Base-by-base conservation (phyloP, 225 moss, liverwort and hornwort species). In the Ulota crispa region DNA sequence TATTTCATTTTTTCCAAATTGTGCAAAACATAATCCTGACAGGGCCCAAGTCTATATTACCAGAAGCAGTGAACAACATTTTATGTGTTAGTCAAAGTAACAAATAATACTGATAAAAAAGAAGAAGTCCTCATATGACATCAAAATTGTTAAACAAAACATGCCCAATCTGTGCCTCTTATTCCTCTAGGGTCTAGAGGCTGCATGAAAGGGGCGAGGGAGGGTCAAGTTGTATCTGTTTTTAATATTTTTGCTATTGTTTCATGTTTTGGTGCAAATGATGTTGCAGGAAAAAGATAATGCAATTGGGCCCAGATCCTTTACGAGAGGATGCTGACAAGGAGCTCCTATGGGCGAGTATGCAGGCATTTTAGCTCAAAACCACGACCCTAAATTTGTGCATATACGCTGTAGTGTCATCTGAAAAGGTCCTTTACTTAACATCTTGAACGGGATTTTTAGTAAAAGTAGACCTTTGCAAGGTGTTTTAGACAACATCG, bases 321-420 rank as follows among this genome's bases (percentile, higher is more conserved):
- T 83, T 97, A 50, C 90, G 92, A 81, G 77, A 89, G 24, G 93
- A 95, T 84, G 92, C 96, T 83, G 96, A 95, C 82, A 93, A 95
- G 88, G 95, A 97, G 82, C 79, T 80, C 11, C 83, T 91, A 28
- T 97, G 96, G 96, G 87, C 70, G 77, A 97, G 91, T 86, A 90
- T 97, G 88, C 93, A 95, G 92, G 95, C 80, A 91, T 63, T 81
- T 70, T 21, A 56, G 43, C 85, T 83, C 26, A 56, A 76, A 84
- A 85, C 72, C 81, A 62, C 69, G 77, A 80, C 72, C 59, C 75
- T 76, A 37, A 72, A 62, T 69, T 63, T 81, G 27, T 54, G 21
- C 68, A 77, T 72, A 28, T n/a, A 43, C 3, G 21, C 64, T 64
- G 2, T 77, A 2, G 65, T 50, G 27, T 23, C 77, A 27, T 71